Evolutionary conservation across 257 asterid genomes (phyloP), one percentile per base, ranked within the genome.

Genomic region (Cordia subcordata): DNA sequence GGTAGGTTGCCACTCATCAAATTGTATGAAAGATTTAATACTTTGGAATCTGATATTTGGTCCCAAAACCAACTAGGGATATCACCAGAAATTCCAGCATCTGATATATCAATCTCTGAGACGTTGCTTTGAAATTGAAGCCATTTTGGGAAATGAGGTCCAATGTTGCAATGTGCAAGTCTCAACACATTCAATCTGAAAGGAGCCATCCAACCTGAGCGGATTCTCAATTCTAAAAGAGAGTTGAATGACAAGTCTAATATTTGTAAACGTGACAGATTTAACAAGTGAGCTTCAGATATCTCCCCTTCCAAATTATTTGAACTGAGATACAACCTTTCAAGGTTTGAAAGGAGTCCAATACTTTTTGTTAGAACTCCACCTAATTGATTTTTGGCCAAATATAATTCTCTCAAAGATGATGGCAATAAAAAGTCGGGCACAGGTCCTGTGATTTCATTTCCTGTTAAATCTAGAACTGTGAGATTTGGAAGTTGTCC

Each of bases 21-120:
- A 35, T 69, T 74, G 22, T 61, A 46, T 11, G 79, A 74, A 23
- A 65, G 22, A 51, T 74, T 61, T 21, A 74, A 38, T 17, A 47
- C 49, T 10, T 0, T 15, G 11, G 65, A 1, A 13, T 10, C 10
- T 0, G 57, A 56, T 0, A 38, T 18, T 51, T 11, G 49, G 5
- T 68, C 60, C 68, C 64, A 68, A 50, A 68, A 56, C 77, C 73
- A 72, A 57, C 13, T 15, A 51, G 77, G 73, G 20, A 61, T 18
- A 0, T n/a, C 0, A 9, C 12, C 70, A 5, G 42, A 44, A 56
- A 72, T 57, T 46, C 65, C 66, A 18, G 73, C 20, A 4, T 18
- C 54, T 16, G 73, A 72, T 0, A 72, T 42, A 23, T 61, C 70
- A 17, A 65, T 17, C 19, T 19, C 32, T 0, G 37, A 38, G 10